Evolutionary conservation across 2,329 filamentous ascomycete genomes (phyloP), one percentile per base, ranked within the genome.

Genomic region (Hypomyces perniciosus): DNA sequence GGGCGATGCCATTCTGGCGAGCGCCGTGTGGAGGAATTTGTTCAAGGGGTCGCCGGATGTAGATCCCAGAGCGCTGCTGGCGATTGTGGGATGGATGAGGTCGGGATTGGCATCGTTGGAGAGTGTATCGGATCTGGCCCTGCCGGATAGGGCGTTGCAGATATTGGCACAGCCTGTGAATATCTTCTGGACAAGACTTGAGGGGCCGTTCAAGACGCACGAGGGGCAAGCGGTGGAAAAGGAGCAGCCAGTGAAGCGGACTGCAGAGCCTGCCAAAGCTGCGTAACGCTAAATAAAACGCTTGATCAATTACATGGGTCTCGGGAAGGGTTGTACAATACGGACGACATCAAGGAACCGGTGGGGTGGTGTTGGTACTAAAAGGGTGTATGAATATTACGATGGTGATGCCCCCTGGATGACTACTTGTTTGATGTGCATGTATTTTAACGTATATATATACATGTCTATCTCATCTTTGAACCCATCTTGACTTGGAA

Each of bases 11-110:
- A 80, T 88, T 50, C 76, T 93, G 10, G 88, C 85, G 4, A 78
- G 86, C 39, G 93, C 93, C 7, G 76, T 99, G 44, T 99, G 93
- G 93, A 80, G 93, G 62, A 97, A 97, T 69, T 65, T 99, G 50
- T 95, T 90, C 76, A 90, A 92, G 72, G 89, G 81, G 26, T 68
- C 71, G 44, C 71, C 74, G 29, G 74, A 79, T 53, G 70, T 74
- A 12, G 78, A 83, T 56, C 67, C 75, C 34, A 67, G 77, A 47
- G 60, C 66, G 29, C 65, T 83, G 44, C 74, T 78, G 2, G 77
- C 77, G 46, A 69, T 81, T 43, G 79, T 82, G 26, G 73, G 72
- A 31, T 83, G 77, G 77, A 78, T 83, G 69, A 70, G 80, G 39
- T 67, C 68, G 20, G 68, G 68, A 28, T 58, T 81, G 42, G 67